Evolutionary conservation across 1,139 yeast species (phyloP), one percentile per base, ranked within the genome.

Genomic region (Chernovozyma aurita): DNA sequence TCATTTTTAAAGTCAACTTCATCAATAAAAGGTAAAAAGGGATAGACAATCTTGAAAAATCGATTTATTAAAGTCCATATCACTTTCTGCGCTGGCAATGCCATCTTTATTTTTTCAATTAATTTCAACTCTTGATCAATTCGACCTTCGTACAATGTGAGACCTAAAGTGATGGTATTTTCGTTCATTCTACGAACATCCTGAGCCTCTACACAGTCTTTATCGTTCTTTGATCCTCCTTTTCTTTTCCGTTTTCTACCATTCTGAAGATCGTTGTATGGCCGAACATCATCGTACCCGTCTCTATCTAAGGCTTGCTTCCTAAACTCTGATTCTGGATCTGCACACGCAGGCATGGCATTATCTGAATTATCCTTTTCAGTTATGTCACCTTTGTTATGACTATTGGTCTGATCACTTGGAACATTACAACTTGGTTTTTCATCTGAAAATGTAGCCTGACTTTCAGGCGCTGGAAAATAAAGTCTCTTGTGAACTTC

Each of bases 11-110:
- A 50, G 1, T 43, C 41, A 3, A 18, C 36, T 42, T 74, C 73
- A 37, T 70, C 74, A 13, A 73, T 35, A 36, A 61, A 60, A 1
- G 79, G 78, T 40, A 62, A 46, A 35, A 63, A 60, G 1, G 74
- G 73, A 41, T 67, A 66, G 3, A 70, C 59, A 15, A 53, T 48
- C 3, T 42, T 45, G 46, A 73, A 72, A 42, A 60, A 74, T 25
- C 66, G 52, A 25, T 64, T 59, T 4, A 72, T 46, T 3, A 66
- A 53, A 16, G 59, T 43, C 76, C 77, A 70, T 1, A 71, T 42
- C 1, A 63, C 59, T 35, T 59, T 65, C 17, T 53, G 58, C 4
- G 47, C 45, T 0, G 79, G 79, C 24, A 74, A 44, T 11, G 55
- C 57, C 25, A 55, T 22, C 50, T 59, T 52, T 8, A 70, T 57